Evolutionary conservation across 176 grass and related monocot species (phyloP), one percentile per base, ranked within the genome.

Genomic region (Pontederia crassipes): DNA sequence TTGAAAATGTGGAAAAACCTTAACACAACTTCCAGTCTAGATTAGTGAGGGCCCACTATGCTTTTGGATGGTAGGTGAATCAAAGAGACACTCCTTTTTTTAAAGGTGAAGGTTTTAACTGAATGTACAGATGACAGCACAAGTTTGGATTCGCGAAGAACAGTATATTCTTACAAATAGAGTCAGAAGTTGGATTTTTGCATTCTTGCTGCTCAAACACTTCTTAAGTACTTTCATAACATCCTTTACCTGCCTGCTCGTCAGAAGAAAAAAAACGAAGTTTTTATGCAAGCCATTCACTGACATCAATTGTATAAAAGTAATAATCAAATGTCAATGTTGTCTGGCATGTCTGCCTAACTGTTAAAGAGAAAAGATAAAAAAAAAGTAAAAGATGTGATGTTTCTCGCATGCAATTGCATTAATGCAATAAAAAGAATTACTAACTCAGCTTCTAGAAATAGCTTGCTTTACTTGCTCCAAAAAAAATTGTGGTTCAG

Each of bases 201-300:
- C 78, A 72, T 93, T 93, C 64, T 93, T 99, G 65, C 64, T 99
- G 76, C 74, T 85, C 50, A 98, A 75, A 62, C 94, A 88, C 68
- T 98, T 99, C 88, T 99, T 99, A 77, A 99, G 85, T 50, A 88
- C 60, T 77, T 99, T 99, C 58, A 99, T 72, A 46, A 81, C 73
- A 64, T 99, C 94, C 74, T 89, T 99, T 67, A 82, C 75, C 78
- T 98, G 88, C 55, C 94, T 98, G 77, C 79, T 81, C 16, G 62
- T 83, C 73, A 54, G 12, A 81, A 61, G 12, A 50, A 45, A 71
- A 5, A 70, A 14, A 20, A 49, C 4, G 17, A 65, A 50, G 17
- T 14, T 1, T 65, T 18, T 49, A 12, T 50, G 49, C 8, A 14
- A 47, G 51, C 3, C 18, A 65, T 40, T 40, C 32, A 40, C 32